phyloP scores from a whole-genome alignment of 306 rosid genomes.

The Castanospermum australe region DNA sequence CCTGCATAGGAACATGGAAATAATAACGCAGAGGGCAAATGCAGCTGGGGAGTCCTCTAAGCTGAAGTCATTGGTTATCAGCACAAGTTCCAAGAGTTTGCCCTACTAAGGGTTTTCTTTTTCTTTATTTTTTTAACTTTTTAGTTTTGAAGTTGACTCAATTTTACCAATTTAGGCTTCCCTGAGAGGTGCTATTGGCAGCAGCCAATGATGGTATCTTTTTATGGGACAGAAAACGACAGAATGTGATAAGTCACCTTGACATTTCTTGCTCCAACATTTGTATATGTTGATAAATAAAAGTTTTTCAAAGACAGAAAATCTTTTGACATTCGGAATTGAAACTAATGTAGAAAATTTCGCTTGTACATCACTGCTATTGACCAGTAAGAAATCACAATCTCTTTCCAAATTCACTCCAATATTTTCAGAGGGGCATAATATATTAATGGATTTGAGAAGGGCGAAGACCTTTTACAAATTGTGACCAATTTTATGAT shows the following conservation, averaged over 20 bases:
- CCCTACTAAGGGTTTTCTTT: conserved; percentile 53
- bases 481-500: neutral
- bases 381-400: neutral
- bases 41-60: conserved; percentile 53
- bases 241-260: neutral
- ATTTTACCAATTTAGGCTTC: neutral
- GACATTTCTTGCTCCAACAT: conserved; percentile 15
- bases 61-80: conserved; percentile 66
- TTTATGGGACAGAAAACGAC: neutral
- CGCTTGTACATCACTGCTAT: neutral
- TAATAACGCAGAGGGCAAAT: conserved; percentile 74
- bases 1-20: conserved; percentile 77
- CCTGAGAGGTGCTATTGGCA: conserved; percentile 1
- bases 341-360: neutral
- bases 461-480: neutral
- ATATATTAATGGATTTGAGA: neutral
- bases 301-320: neutral
- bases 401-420: neutral
- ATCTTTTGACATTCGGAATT: neutral
- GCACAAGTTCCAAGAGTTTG: conserved; percentile 94
- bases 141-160: neutral
- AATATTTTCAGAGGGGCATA: neutral
- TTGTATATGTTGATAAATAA: conserved; percentile 25
- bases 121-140: neutral
- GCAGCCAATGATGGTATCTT: neutral